Evolutionary conservation across 805 yeast species (phyloP).

Genomic region (Teunomyces atbi): DNA sequence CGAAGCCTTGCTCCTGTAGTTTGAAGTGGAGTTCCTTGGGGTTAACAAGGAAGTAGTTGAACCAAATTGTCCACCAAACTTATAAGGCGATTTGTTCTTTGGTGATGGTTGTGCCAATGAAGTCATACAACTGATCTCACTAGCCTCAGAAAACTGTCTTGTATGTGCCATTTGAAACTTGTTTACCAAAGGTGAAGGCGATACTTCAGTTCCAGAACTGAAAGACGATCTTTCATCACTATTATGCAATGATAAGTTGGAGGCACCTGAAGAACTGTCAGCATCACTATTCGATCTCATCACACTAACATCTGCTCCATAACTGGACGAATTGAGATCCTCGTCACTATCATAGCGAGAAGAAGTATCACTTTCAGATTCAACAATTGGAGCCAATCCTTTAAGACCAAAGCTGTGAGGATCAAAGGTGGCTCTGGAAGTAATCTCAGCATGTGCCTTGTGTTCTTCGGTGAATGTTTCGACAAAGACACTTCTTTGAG

Average conservation of each 20-base stretch:
- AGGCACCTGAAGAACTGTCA: constrained; percentile 28
- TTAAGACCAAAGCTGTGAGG: constrained; percentile 23
- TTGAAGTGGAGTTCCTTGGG: constrained; percentile 1
- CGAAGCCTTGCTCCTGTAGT: constrained; percentile 27
- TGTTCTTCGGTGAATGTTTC: constrained; percentile 16
- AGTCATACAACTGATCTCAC: constrained; percentile 18
- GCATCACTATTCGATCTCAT: constrained; percentile 16
- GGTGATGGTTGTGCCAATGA: constrained; percentile 13
- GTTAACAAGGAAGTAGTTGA: constrained; percentile 15
- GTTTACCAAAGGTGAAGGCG: constrained; percentile 17
- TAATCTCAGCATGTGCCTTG: constrained; percentile 9
- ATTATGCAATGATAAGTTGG: constrained; percentile 38
- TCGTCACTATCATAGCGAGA: constrained; percentile 33
- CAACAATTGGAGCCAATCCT: constrained; percentile 41
- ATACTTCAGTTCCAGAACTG: constrained; percentile 29
- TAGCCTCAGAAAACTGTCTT: constrained; percentile 10
- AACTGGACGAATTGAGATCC: constrained; percentile 13
- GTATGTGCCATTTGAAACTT: constrained; percentile 13
- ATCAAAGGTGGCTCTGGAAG: constrained; percentile 18
- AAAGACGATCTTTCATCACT: constrained; percentile 38
- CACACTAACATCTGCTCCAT: constrained; percentile 16
- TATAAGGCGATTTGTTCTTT: constrained; percentile 8
- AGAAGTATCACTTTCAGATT: constrained; percentile 30
- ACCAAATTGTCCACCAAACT: constrained; percentile 6
- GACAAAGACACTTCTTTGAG: constrained; percentile 8